Evolutionary conservation across 345 rosid species (phyloP), one percentile per base, ranked within the genome.

Genomic region (Hibiscus trionum): DNA sequence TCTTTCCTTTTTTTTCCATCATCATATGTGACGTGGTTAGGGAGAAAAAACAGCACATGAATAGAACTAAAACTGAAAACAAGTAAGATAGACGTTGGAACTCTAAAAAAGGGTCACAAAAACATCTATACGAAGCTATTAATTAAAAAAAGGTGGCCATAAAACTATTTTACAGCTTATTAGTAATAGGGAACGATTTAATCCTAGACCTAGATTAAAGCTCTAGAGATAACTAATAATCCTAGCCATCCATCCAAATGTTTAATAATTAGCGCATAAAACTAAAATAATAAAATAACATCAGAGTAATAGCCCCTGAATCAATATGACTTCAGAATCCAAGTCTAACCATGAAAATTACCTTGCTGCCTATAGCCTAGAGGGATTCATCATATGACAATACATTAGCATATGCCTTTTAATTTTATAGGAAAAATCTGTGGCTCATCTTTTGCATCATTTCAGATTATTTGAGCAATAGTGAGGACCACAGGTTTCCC

Each of bases 391-490:
- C 57, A 66, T 17, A 19, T 49, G 15, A 16, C 8, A 49, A 67
- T 14, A 67, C 39, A 65, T 4, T 49, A 65, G 58, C 21, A 26
- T 5, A 58, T 59, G 39, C 53, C 24, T 39, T 44, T 58, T 58
- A 39, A 24, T 1, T 71, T 58, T 31, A 71, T 17, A 71, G 53
- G 24, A 71, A 59, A 59, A 59, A 39, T 21, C 3, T n/a, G 49
- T 6, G 11, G 65, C 53, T 57, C 29, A 8, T 11, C 15, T 42
- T 58, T 5, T 7, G 12, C 56, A 56, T 19, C 57, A 46, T 47
- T 66, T 66, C 56, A 46, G 37, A 64, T 64, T 19, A 64, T 15
- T 65, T 65, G 19, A 27, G 42, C 58, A 49, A 67, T 49, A 46
- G 24, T 3, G 12, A 49, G 70, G 9, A 62, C 47, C 8, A 27